Percentiles rank a stretch among this genome's conserved stretches.
Evolutionary conservation across 495 filamentous ascomycete species (phyloP).

Genomic region (Cercophora sp.): DNA sequence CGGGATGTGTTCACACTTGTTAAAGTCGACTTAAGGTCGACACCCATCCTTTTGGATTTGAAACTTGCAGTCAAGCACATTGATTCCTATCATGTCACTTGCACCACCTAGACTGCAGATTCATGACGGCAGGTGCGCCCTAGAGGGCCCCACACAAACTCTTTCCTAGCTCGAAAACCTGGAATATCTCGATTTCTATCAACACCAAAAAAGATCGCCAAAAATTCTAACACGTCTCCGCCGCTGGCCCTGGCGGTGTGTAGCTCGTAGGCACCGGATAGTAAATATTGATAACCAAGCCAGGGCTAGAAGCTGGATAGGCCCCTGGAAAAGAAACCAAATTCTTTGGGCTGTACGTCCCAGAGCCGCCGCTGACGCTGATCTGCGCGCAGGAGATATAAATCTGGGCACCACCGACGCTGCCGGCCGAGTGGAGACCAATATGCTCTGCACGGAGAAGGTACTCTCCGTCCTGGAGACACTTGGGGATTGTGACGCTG

Average conservation of each 20-base stretch:
- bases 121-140: no score
- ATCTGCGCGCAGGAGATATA: slow-evolving; percentile 51
- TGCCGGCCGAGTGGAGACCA: slow-evolving; percentile 45
- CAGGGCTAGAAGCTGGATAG: slow-evolving; percentile 39
- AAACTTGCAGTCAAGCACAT: no score
- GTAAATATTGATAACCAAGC: slow-evolving; percentile 47
- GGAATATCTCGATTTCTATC: no score
- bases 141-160: no score
- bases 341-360: slow-evolving; percentile 31
- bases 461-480: slow-evolving; percentile 52
- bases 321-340: slow-evolving; percentile 43
- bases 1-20: no score
- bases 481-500: slow-evolving; percentile 45
- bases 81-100: no score
- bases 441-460: slow-evolving; percentile 58
- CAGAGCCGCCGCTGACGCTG: slow-evolving; percentile 37
- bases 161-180: no score
- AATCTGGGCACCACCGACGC: slow-evolving; percentile 49
- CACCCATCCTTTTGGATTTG: no score
- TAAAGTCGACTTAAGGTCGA: no score
- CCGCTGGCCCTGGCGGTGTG: slow-evolving; percentile 31
- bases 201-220: no score
- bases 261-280: slow-evolving; percentile 40
- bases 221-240: slow-evolving; percentile 30
- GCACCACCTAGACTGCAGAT: no score